Conservation (phyloP, 768 basidiomycete species). For the Suillus placidus region DNA sequence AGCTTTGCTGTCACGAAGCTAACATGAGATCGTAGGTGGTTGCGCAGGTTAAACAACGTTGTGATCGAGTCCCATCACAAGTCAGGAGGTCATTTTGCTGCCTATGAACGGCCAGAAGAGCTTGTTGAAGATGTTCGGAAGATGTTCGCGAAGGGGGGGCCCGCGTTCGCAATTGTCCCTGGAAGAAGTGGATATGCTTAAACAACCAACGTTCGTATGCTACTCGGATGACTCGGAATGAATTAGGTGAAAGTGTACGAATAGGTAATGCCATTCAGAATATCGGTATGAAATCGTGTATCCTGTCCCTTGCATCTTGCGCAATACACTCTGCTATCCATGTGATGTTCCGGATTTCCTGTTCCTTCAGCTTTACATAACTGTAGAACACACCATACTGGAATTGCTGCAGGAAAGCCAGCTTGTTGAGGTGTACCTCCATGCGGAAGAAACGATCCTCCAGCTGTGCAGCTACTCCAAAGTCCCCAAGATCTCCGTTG, state of each 20-base stretch:
- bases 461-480: conserved; percentile 63
- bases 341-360: conserved; percentile 85
- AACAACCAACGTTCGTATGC: conserved; percentile 1
- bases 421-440: conserved; percentile 94
- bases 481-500: conserved; percentile 42
- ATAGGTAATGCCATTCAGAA: conserved; percentile 51
- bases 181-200: conserved; percentile 45
- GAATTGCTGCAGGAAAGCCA: conserved; percentile 95
- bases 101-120: conserved; percentile 48
- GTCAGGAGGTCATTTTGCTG: conserved; percentile 59
- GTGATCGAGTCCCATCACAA: conserved; percentile 51
- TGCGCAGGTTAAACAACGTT: conserved; percentile 34
- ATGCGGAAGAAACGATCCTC: conserved; percentile 95
- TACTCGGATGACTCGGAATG: neutral
- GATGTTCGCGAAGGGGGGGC: conserved; percentile 56
- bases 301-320: conserved; percentile 93
- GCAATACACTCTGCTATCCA: conserved; percentile 99
- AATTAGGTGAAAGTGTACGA: conserved; percentile 1
- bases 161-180: conserved; percentile 49
- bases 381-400: conserved; percentile 92
- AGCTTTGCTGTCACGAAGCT: neutral
- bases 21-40: conserved; percentile 39
- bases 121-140: conserved; percentile 52
- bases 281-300: conserved; percentile 93
- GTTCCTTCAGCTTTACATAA: conserved; percentile 91